Base-by-base conservation (phyloP, 1,284 basidiomycete species). In the Microbotryum violaceum region DNA sequence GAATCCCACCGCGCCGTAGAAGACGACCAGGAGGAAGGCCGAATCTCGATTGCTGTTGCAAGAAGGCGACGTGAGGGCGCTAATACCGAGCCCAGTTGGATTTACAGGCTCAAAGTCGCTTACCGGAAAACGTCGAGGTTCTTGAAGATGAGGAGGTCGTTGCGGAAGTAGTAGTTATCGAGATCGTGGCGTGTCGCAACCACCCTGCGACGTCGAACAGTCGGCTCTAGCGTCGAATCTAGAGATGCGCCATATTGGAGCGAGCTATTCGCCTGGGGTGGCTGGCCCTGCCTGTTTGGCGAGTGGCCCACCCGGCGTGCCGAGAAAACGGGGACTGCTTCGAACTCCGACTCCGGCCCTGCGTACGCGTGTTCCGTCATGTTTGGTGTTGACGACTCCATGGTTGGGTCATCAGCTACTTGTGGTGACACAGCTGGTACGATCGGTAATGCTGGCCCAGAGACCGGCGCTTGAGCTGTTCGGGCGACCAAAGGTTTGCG, bases 91-190 rank as follows among this genome's bases (percentile, higher is more conserved):
- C 50, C 54, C 46, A 63, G 62, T 29, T 7, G 46, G 29, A 23
- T 53, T 25, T n/a, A 9, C 27, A 16, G n/a, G 25, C n/a, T 14
- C 14, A 42, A 18, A 4, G 37, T 18, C 9, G 37, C 37, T 42
- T 10, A 89, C 90, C 91, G 81, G 72, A 97, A 81, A 8, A 89
- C 71, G 75, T 98, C 94, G 27, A 96, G 72, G 73, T 96, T 90
- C 52, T 82, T 80, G 60, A 96, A 78, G 27, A 91, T 81, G 18
- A 97, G 82, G 2, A 85, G 81, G 71, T 97, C 94, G 66, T 91
- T 85, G 64, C 88, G 80, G 80, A 97, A 97, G 76, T 92, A 97
- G 69, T 85, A 84, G 75, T 91, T 85, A 68, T 91, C 80, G 42
- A 98, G 78, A 73, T 97, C 94, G 75, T 97, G 92, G 69, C 91